Evolutionary conservation across 306 rosid species (phyloP), one percentile per base, ranked within the genome.

Genomic region (Sphenostylis stenocarpa): DNA sequence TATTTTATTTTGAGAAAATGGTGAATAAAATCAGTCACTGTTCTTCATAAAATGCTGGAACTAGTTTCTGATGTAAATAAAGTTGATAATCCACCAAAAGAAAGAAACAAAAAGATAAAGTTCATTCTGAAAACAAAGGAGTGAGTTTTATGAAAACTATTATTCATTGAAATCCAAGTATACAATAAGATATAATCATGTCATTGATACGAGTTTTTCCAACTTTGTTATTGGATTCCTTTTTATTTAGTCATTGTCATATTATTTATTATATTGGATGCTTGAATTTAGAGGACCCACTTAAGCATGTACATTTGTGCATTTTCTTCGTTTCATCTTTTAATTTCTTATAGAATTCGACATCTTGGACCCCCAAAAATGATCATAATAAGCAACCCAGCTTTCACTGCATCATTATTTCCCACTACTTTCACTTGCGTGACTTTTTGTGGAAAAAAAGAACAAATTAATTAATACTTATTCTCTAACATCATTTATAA

Each of bases 161-260:
- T 24, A 43, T n/a, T n/a, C n/a, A 64, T 16, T 64, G 28, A 16
- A 76, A 76, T 33, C 24, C 62, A 20, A 6, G 43, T 17, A 31
- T 20, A 11, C 0, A 5, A 23, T 3, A 55, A 1, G 6, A 23
- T 4, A 41, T 19, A 26, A 67, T 77, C 15, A 8, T 57, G 23
- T 4, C 23, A 6, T 34, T 28, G 33, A 80, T 33, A 33, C 33
- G 24, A 34, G 48, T 48, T 68, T 48, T 81, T 49, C 11, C 8
- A 21, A 38, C 64, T 19, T 38, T 58, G 12, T 49, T 75, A 65
- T 82, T 77, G 87, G 87, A 83, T 80, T 76, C 88, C 63, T 43
- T 55, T 36, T 76, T 10, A 65, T 64, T 48, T 23, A 19, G 81
- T 77, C 87, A 53, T 70, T 80, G 63, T 81, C 81, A 21, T 78